Conservation (phyloP, 2,329 filamentous ascomycete genomes). For the Colletotrichum higginsianum region DNA sequence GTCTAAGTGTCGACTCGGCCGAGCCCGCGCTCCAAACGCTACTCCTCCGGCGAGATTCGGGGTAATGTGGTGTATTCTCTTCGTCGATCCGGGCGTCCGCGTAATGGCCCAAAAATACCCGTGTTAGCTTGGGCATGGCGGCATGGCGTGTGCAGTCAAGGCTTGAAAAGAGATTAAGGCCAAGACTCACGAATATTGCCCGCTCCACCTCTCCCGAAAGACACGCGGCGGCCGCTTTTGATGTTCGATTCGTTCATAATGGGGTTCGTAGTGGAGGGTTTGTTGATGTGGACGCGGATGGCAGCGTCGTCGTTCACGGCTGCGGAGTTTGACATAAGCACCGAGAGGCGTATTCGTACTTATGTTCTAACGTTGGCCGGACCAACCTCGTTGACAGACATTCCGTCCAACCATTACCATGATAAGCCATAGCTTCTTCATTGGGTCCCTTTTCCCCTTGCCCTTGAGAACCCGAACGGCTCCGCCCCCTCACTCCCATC, state of each 20-base stretch:
- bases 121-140: neutral
- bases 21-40: slow-evolving; percentile 24
- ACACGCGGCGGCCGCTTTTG: slow-evolving; percentile 19
- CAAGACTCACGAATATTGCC: slow-evolving; percentile 31
- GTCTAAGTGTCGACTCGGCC: neutral
- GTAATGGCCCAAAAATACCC: slow-evolving; percentile 15
- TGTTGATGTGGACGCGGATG: neutral
- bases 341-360: neutral
- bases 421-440: slow-evolving; percentile 4
- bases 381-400: neutral
- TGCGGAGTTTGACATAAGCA: neutral
- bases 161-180: no score
- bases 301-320: neutral
- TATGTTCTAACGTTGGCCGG: neutral
- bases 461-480: neutral
- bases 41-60: slow-evolving; percentile 5
- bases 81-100: slow-evolving; percentile 12
- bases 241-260: slow-evolving; percentile 27
- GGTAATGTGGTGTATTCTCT: no score
- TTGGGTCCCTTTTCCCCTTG: neutral
- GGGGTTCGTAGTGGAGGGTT: no score
- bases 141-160: neutral
- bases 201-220: slow-evolving; percentile 25
- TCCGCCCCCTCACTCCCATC: neutral
- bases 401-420: neutral